A percentile compares a stretch with the other conserved stretches of the same genome.
Evolutionary conservation across 768 basidiomycete genomes (phyloP).

Genomic region (Paxillus ammoniavirescens): DNA sequence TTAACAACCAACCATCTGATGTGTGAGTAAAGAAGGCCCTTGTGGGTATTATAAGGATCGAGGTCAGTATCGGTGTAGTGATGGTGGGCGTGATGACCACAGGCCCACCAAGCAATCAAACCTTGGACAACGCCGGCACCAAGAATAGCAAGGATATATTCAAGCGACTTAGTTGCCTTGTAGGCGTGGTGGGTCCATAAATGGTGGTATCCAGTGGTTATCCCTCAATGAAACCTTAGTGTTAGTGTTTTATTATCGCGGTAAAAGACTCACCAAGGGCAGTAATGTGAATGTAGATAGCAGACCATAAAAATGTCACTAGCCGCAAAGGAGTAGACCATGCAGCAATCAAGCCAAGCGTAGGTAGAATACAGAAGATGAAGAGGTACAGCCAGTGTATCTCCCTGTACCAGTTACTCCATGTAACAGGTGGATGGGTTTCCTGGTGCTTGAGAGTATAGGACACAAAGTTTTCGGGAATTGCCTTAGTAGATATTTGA

Average conservation of each 20-base stretch:
- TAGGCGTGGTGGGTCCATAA: too few species aligned
- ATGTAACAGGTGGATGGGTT: conserved; percentile 58
- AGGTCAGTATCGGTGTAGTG: conserved; percentile 94
- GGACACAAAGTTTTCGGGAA: conserved; percentile 80
- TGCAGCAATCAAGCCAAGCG: conserved; percentile 67
- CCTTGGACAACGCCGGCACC: too few species aligned
- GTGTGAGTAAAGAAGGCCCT: too few species aligned
- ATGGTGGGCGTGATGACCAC: too few species aligned
- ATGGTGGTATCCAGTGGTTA: conserved; percentile 92
- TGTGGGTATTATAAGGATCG: conserved; percentile 88
- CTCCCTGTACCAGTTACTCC: conserved; percentile 52
- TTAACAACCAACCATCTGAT: too few species aligned
- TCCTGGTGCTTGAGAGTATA: too few species aligned
- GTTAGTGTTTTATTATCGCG: neutral
- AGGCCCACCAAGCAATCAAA: too few species aligned
- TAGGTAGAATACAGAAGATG: conserved; percentile 69
- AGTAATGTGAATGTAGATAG: conserved; percentile 64
- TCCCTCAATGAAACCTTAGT: conserved; percentile 40
- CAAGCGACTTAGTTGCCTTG: too few species aligned
- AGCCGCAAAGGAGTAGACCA: conserved; percentile 56
- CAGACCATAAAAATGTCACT: conserved; percentile 62
- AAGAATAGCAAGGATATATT: too few species aligned
- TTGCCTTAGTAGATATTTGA: conserved; percentile 18
- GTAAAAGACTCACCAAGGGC: conserved; percentile 62
- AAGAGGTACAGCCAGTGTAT: conserved; percentile 69